A percentile compares a stretch with the other conserved stretches of the same genome.
These are phyloP conservation scores for Lachnellula willkommii DNA, from an alignment of 2,329 filamentous ascomycete species.

Conservation along the genomic window DNA sequence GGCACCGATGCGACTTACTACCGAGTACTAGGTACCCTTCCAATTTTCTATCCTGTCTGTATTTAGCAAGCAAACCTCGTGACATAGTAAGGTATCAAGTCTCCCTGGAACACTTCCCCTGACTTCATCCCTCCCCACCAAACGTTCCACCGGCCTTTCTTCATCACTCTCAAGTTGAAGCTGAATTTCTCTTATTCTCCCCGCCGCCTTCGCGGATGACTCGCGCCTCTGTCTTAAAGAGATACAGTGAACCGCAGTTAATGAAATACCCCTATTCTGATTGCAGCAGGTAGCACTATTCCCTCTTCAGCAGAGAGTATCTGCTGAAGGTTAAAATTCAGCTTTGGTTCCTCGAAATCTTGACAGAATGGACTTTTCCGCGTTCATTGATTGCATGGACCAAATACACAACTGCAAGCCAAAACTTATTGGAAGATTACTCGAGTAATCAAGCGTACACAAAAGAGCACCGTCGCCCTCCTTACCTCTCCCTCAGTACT, in stretches of 20 bases:
- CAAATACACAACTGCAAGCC: neutral
- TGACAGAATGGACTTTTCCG: neutral
- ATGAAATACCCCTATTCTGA: neutral
- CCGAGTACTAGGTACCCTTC: too few relatives aligned
- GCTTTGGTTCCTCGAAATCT: too few relatives aligned
- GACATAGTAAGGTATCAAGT: neutral
- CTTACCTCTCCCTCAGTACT: too few relatives aligned
- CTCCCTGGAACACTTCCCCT: neutral
- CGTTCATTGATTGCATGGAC: constrained; percentile 2
- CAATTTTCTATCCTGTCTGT: neutral
- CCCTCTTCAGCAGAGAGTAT: neutral
- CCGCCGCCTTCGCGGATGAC: too few relatives aligned
- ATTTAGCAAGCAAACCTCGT: neutral
- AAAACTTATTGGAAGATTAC: neutral
- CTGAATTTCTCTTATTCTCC: neutral
- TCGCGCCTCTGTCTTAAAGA: neutral
- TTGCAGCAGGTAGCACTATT: neutral
- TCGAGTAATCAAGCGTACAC: neutral
- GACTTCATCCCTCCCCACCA: neutral
- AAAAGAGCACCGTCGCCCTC: neutral
- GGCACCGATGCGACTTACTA: too few relatives aligned
- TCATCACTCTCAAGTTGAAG: neutral
- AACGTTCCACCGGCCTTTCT: neutral
- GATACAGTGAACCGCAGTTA: neutral
- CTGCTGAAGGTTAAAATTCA: neutral